Evolutionary conservation across 441 rosid genomes (phyloP), one percentile per base, ranked within the genome.

Genomic region (Pelargonium citronellum): DNA sequence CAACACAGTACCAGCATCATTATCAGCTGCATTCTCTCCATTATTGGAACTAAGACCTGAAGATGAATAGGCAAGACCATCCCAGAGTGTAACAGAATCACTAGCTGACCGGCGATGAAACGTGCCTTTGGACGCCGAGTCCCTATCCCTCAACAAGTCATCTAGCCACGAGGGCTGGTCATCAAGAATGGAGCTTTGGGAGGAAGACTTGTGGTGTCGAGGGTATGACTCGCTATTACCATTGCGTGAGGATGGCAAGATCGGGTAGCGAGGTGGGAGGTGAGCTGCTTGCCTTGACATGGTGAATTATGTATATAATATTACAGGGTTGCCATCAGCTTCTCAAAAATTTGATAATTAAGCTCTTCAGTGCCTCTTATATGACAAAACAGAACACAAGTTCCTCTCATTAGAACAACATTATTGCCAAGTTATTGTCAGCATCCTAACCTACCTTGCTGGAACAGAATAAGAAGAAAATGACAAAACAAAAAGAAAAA

Each of bases 151-250:
- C 19, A 88, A 70, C 85, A 87, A 82, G 58, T 86, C 91, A 67
- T 90, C 92, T 55, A 87, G 80, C 96, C 94, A 83, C 2, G 80
- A 83, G 4, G 87, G 89, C 76, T 86, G 86, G 74, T 83, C 91
- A 74, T 84, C 89, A 0, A 78, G 77, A 46, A 75, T 76, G 37
- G 87, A 79, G 47, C 83, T 78, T 66, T 81, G 86, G 68, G 86
- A 80, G 68, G 83, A 79, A 71, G 85, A 79, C 72, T 75, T 81
- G 41, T 75, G 80, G 63, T 86, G 90, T 4, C 71, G 72, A 49
- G 76, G 81, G 73, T 68, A 72, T 51, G 76, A 75, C 65, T 77
- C 74, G 13, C 19, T 69, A 43, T 10, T 22, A 53, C n/a, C 41
- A 7, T 39, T 7, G 71, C 64, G 77, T 3, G 81, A 69, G 46